These are phyloP conservation scores for Galeopsis tetrahit DNA, from an alignment of 257 asterid genomes.

Conservation along the genomic window DNA sequence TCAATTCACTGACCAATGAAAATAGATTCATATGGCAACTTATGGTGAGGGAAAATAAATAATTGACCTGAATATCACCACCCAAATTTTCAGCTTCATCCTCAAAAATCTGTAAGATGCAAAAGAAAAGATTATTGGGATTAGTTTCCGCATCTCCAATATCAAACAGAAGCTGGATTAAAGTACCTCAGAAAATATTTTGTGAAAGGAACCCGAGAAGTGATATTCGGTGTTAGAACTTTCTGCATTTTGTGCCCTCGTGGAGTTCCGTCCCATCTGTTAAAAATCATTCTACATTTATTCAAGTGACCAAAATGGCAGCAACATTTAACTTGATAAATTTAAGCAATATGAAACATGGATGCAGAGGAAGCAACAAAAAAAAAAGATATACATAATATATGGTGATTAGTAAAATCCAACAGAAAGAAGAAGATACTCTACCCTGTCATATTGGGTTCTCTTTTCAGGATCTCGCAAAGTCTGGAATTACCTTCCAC, in stretches of 20 bases:
- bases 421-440: constrained; percentile 27
- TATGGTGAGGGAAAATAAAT: constrained; percentile 26
- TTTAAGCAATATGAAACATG: constrained; percentile 7
- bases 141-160: constrained; percentile 7
- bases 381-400: background rate
- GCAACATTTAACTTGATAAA: constrained; percentile 12
- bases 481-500: constrained; percentile 73
- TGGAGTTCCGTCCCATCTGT: constrained; percentile 57
- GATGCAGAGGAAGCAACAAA: constrained; percentile 22
- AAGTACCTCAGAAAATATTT: constrained; percentile 83
- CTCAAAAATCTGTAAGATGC: constrained; percentile 73
- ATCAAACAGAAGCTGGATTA: constrained; percentile 27
- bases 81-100: constrained; percentile 53
- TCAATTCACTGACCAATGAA: constrained; percentile 27
- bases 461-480: constrained; percentile 82
- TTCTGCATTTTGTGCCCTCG: constrained; percentile 43
- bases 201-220: constrained; percentile 86
- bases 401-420: background rate
- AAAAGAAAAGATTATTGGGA: constrained; percentile 18
- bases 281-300: constrained; percentile 27
- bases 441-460: constrained; percentile 80
- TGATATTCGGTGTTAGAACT: constrained; percentile 46
- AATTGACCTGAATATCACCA: constrained; percentile 69
- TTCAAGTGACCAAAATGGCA: constrained; percentile 11
- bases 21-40: constrained; percentile 29